A percentile compares a stretch with the other conserved stretches of the same genome.
phyloP scores from a whole-genome alignment of 2,329 filamentous ascomycete genomes.

The Cercospora zeae-maydis region DNA sequence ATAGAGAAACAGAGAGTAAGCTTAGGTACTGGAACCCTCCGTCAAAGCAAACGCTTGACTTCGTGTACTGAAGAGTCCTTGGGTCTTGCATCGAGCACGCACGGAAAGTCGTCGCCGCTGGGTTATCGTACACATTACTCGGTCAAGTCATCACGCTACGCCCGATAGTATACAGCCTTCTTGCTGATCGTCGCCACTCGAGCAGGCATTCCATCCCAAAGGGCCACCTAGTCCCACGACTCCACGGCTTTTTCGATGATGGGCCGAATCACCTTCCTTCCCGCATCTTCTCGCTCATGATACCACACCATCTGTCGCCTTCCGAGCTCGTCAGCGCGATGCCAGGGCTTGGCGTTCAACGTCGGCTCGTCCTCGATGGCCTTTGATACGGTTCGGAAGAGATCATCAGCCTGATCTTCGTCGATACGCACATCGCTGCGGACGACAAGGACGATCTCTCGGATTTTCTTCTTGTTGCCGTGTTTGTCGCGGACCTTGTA shows the following conservation, averaged over 20 bases:
- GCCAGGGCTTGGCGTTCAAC: conserved; percentile 44
- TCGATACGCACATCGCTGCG: conserved; percentile 47
- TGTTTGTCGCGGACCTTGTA: conserved; percentile 43
- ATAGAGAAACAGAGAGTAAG: too few species aligned
- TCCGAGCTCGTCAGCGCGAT: conserved; percentile 42
- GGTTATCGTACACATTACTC: not conserved
- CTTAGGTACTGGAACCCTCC: too few species aligned
- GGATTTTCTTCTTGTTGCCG: conserved; percentile 44
- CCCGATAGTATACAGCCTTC: not conserved
- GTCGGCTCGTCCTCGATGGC: conserved; percentile 43
- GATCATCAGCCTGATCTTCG: conserved; percentile 42
- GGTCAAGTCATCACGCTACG: not conserved
- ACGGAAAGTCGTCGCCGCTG: too few species aligned
- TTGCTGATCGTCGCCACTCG: not conserved
- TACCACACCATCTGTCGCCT: conserved; percentile 49
- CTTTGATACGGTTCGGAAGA: conserved; percentile 41
- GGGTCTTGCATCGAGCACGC: too few species aligned
- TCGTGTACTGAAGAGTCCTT: too few species aligned
- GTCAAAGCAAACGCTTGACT: too few species aligned
- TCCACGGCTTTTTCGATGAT: conserved; percentile 47
- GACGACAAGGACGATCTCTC: conserved; percentile 47
- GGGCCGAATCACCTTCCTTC: conserved; percentile 45
- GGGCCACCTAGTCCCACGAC: conserved; percentile 37
- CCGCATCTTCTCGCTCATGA: conserved; percentile 38
- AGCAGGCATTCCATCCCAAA: not conserved